Percentiles rank a stretch among this genome's conserved stretches.
Evolutionary conservation across 176 grass and related monocot genomes (phyloP).

Genomic region (Aegilops bicornis): DNA sequence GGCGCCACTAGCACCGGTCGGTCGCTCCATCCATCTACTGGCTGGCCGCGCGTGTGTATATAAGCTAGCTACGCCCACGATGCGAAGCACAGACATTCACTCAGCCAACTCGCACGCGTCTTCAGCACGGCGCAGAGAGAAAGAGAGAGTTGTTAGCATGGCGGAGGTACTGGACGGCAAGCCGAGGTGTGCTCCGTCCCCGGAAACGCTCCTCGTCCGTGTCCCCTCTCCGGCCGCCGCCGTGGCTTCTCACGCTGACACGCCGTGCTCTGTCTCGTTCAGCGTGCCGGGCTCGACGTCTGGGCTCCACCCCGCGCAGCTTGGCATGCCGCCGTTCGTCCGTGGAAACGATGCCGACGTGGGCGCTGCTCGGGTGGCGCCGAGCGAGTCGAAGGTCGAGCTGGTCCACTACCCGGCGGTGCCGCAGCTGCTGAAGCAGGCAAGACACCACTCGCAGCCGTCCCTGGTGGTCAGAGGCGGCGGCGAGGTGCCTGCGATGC

Average conservation of each 20-base stretch:
- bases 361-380: background rate
- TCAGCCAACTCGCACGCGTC: background rate
- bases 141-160: background rate
- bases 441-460: conserved; percentile 53
- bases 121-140: too few relatives aligned
- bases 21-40: background rate
- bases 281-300: conserved; percentile 61
- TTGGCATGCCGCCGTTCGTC: background rate
- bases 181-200: background rate
- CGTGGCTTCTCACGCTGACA: background rate
- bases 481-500: background rate
- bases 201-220: too few relatives aligned
- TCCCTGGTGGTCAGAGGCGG: background rate
- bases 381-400: too few relatives aligned
- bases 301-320: conserved; percentile 37
- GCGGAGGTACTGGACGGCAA: background rate
- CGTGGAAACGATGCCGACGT: background rate
- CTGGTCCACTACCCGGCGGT: background rate
- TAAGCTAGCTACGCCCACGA: background rate
- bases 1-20: too few relatives aligned
- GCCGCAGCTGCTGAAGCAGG: conserved; percentile 33
- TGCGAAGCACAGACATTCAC: background rate
- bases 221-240: too few relatives aligned
- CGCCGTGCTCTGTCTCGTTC: conserved; percentile 16
- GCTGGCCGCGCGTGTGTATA: background rate